A percentile compares a stretch with the other conserved stretches of the same genome.
Conservation (phyloP, 768 basidiomycete species). For the Suillus tomentosus region DNA sequence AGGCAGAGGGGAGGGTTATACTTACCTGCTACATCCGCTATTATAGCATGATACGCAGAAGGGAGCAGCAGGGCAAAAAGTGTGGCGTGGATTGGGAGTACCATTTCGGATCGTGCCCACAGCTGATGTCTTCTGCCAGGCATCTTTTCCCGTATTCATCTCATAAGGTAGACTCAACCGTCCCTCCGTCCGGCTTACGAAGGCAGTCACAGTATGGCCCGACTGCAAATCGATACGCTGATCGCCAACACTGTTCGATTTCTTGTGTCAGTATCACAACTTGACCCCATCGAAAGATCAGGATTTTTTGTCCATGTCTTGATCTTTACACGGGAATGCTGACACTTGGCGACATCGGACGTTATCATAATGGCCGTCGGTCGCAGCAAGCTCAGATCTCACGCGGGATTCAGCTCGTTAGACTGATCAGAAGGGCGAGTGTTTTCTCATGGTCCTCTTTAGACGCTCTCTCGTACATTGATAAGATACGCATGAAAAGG, state of each 20-base stretch:
- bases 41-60: too few species aligned
- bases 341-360: neutral
- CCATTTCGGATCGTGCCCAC: too few species aligned
- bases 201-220: neutral
- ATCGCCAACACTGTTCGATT: neutral
- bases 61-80: too few species aligned
- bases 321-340: neutral
- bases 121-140: too few species aligned
- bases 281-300: neutral
- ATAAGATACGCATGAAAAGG: neutral
- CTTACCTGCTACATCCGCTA: too few species aligned
- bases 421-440: neutral
- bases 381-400: neutral
- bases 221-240: neutral
- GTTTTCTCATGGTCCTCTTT: neutral
- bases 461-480: neutral
- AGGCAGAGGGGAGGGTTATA: too few species aligned
- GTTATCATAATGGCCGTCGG: neutral
- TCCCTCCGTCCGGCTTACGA: neutral
- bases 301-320: neutral
- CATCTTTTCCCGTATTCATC: neutral
- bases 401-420: neutral
- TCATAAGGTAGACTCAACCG: neutral
- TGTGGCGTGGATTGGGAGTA: too few species aligned
- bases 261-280: neutral